Conservation (phyloP, 1,284 basidiomycete species). For the Trametes polyzona region DNA sequence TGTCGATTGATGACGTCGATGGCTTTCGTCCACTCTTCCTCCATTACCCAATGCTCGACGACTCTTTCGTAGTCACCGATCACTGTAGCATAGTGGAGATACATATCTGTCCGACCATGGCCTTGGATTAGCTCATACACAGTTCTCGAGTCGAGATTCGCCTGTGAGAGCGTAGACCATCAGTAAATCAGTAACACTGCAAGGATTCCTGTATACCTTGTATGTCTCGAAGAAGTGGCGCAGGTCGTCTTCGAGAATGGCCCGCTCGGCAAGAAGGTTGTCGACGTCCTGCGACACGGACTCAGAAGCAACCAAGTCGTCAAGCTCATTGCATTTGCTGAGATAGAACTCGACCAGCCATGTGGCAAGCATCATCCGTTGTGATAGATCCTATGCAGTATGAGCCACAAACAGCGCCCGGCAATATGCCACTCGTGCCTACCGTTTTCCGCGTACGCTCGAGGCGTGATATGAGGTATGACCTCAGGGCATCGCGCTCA, state of each 20-base stretch:
- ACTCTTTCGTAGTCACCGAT: slow-evolving; percentile 86
- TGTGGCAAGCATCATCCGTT: slow-evolving; percentile 97
- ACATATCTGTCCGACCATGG: slow-evolving; percentile 92
- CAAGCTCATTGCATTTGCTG: slow-evolving; percentile 94
- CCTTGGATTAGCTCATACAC: slow-evolving; percentile 92
- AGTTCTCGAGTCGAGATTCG: slow-evolving; percentile 82
- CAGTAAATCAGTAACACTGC: not conserved
- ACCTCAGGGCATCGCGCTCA: slow-evolving; percentile 91
- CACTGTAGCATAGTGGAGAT: slow-evolving; percentile 86
- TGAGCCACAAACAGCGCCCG: not conserved
- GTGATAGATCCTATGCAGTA: slow-evolving; percentile 75
- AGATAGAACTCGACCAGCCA: slow-evolving; percentile 99
- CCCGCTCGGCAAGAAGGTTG: slow-evolving; percentile 81
- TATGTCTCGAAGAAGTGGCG: slow-evolving; percentile 92
- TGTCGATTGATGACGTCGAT: slow-evolving; percentile 88
- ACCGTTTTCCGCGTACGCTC: slow-evolving; percentile 83
- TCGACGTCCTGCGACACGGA: slow-evolving; percentile 85
- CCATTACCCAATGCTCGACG: slow-evolving; percentile 90
- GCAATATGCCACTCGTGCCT: slow-evolving; percentile 26
- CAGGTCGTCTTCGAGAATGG: slow-evolving; percentile 91
- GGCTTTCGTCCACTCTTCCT: slow-evolving; percentile 92
- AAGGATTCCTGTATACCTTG: slow-evolving; percentile 54
- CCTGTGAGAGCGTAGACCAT: slow-evolving; percentile 45
- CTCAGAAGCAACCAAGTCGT: slow-evolving; percentile 88
- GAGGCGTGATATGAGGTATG: slow-evolving; percentile 88